A percentile compares a stretch with the other conserved stretches of the same genome.
Conservation (phyloP, 2,329 filamentous ascomycete genomes). For the Aspergillus spinulosporus region DNA sequence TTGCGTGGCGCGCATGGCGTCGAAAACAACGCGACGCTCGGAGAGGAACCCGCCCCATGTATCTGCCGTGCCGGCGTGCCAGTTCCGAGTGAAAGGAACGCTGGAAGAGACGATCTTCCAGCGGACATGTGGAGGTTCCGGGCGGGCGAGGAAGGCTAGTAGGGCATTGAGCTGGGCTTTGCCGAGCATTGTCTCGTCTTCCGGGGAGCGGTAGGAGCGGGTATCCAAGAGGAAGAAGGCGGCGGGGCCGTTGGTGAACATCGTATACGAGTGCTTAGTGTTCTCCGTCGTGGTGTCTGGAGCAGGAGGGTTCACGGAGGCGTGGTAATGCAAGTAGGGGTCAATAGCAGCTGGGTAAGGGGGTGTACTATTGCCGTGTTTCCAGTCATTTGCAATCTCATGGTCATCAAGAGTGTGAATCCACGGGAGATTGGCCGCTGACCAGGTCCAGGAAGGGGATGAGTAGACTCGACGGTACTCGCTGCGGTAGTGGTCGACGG, state of each 20-base stretch:
- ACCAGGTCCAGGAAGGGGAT: slow-evolving; percentile 82
- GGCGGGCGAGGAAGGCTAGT: slow-evolving; percentile 70
- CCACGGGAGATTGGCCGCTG: slow-evolving; percentile 73
- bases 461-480: slow-evolving; percentile 96
- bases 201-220: slow-evolving; percentile 71
- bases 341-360: slow-evolving; percentile 78
- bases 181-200: slow-evolving; percentile 73
- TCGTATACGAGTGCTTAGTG: slow-evolving; percentile 71
- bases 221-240: slow-evolving; percentile 96
- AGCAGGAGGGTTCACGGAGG: slow-evolving; percentile 63
- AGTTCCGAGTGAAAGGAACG: slow-evolving; percentile 97
- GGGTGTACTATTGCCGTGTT: slow-evolving; percentile 71
- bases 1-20: slow-evolving; percentile 91
- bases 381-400: slow-evolving; percentile 93
- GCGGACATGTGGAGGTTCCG: slow-evolving; percentile 73
- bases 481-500: slow-evolving; percentile 74
- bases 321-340: slow-evolving; percentile 85
- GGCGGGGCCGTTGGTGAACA: slow-evolving; percentile 84
- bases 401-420: slow-evolving; percentile 97
- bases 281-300: slow-evolving; percentile 54
- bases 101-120: slow-evolving; percentile 96
- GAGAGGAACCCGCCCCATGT: slow-evolving; percentile 91
- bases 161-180: slow-evolving; percentile 75
- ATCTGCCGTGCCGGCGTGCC: slow-evolving; percentile 82
- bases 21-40: slow-evolving; percentile 76